phyloP scores from a whole-genome alignment of 2,329 filamentous ascomycete species.

The Apiospora pterosperma region DNA sequence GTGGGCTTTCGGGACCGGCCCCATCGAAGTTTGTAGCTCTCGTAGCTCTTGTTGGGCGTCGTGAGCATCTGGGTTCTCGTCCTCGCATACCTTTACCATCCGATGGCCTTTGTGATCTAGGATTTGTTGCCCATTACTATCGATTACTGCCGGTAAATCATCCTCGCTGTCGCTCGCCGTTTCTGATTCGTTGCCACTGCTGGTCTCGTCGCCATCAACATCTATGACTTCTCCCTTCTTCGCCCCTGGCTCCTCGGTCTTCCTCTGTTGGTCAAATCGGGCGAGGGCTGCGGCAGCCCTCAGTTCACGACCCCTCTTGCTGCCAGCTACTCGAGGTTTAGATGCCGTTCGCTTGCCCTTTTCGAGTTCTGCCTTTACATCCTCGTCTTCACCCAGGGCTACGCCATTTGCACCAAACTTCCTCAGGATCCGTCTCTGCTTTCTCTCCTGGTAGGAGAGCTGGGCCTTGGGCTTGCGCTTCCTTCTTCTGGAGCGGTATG shows the following conservation, averaged over 20 bases:
- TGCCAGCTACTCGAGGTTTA: conserved; percentile 72
- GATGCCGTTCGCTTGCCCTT: conserved; percentile 58
- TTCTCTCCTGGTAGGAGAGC: conserved; percentile 66
- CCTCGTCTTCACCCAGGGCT: conserved; percentile 66
- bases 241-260: conserved; percentile 37
- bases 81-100: conserved; percentile 73
- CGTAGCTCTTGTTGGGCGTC: conserved; percentile 60
- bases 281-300: conserved; percentile 74
- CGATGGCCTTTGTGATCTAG: conserved; percentile 63
- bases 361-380: conserved; percentile 63
- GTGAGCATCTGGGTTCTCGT: conserved; percentile 56
- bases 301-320: conserved; percentile 70
- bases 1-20: background rate
- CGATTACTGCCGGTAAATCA: conserved; percentile 48
- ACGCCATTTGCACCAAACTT: conserved; percentile 74
- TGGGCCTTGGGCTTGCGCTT: conserved; percentile 52
- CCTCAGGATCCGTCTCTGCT: conserved; percentile 68
- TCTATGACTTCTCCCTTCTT: conserved; percentile 34
- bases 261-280: conserved; percentile 61
- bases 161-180: conserved; percentile 39
- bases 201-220: conserved; percentile 22
- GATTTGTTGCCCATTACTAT: conserved; percentile 62
- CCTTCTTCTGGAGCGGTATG: conserved; percentile 60
- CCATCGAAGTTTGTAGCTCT: conserved; percentile 49
- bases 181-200: conserved; percentile 34